Percentiles rank a stretch among this genome's conserved stretches.
Evolutionary conservation across 257 asterid species (phyloP).

Genomic region (Plantago elongata): DNA sequence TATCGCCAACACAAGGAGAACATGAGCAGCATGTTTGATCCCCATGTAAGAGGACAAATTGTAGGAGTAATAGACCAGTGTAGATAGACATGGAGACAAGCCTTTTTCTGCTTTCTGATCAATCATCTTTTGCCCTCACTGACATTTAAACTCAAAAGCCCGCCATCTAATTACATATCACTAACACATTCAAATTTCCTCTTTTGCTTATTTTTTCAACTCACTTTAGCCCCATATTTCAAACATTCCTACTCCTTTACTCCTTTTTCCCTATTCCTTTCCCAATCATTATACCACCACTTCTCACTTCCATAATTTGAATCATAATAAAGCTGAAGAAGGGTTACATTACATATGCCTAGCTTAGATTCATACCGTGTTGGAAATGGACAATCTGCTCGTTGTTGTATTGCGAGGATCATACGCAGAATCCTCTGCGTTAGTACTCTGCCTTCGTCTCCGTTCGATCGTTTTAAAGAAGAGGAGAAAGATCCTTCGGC

Average conservation of each 20-base stretch:
- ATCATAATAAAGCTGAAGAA: neutral
- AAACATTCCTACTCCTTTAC: conserved; percentile 25
- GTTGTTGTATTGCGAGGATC: conserved; percentile 46
- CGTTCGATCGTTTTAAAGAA: conserved; percentile 23
- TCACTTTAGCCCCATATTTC: conserved; percentile 25
- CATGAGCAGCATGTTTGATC: conserved; percentile 20
- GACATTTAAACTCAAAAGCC: conserved; percentile 40
- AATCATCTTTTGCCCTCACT: conserved; percentile 21
- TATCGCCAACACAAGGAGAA: conserved; percentile 3
- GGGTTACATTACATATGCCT: neutral
- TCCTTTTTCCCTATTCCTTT: conserved; percentile 7
- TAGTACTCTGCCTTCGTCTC: conserved; percentile 28
- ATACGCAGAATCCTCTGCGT: conserved; percentile 62
- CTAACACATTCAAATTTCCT: conserved; percentile 34
- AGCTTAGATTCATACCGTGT: conserved; percentile 7
- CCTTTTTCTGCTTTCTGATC: conserved; percentile 28
- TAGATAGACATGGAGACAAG: conserved; percentile 38
- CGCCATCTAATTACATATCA: conserved; percentile 28
- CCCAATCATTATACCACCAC: conserved; percentile 19
- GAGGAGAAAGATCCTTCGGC: conserved; percentile 14
- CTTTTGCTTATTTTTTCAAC: conserved; percentile 23
- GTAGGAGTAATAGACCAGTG: conserved; percentile 25
- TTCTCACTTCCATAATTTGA: neutral
- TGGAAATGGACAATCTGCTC: conserved; percentile 13
- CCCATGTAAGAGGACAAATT: conserved; percentile 25